Conservation (phyloP, 2,329 filamentous ascomycete genomes). For the Aspergillus sp. region DNA sequence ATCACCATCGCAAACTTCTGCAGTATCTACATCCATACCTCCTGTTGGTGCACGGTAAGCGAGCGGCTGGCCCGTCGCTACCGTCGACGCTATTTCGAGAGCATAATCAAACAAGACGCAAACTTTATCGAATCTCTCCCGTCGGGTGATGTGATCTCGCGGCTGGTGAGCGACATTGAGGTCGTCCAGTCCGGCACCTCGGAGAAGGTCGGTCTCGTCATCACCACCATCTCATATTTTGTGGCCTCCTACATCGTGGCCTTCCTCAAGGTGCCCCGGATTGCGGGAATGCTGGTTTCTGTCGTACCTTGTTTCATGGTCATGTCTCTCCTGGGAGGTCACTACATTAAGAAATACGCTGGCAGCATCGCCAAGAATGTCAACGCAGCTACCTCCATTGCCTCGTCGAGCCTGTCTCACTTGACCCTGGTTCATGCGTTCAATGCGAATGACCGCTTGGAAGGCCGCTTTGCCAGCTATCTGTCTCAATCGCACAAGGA, state of each 20-base stretch:
- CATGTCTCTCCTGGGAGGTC: conserved; percentile 55
- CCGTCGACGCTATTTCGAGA: conserved; percentile 58
- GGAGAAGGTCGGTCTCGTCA: conserved; percentile 66
- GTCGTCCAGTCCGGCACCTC: conserved; percentile 65
- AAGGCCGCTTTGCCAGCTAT: conserved; percentile 55
- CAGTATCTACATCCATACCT: conserved; percentile 62
- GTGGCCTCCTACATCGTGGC: conserved; percentile 64
- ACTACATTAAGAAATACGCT: conserved; percentile 51
- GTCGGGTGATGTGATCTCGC: conserved; percentile 60
- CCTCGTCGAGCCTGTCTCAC: conserved; percentile 59
- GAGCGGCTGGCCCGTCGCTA: conserved; percentile 62
- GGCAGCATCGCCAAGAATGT: conserved; percentile 50
- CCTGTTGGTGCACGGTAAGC: conserved; percentile 63
- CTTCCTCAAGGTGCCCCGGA: conserved; percentile 60
- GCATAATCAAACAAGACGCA: conserved; percentile 59
- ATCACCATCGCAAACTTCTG: conserved; percentile 62
- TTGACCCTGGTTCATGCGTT: conserved; percentile 63
- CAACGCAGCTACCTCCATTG: conserved; percentile 59
- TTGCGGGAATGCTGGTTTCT: conserved; percentile 64
- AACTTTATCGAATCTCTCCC: conserved; percentile 63
- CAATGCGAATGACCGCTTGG: conserved; percentile 57
- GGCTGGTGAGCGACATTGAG: conserved; percentile 64
- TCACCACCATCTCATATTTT: conserved; percentile 63
- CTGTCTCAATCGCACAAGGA: conserved; percentile 50
- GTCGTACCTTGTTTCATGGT: conserved; percentile 61